Conservation (phyloP, 768 basidiomycete species). For the Trametes cingulata region DNA sequence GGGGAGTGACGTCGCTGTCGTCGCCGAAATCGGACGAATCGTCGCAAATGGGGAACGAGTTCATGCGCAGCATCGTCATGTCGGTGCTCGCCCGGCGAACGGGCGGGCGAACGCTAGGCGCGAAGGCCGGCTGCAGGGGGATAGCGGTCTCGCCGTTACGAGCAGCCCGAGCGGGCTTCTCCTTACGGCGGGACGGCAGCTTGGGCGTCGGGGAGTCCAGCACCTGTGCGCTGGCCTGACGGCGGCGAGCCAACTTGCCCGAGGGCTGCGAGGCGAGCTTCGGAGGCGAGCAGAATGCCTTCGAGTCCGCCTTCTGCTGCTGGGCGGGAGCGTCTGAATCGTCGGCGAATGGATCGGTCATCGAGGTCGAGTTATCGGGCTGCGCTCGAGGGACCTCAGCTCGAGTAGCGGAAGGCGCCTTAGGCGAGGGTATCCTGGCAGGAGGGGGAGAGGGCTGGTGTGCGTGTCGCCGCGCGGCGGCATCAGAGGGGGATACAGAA, state of each 20-base stretch:
- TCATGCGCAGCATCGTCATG: slow-evolving; percentile 24
- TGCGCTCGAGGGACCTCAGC: slow-evolving; percentile 20
- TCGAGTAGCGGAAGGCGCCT: slow-evolving; percentile 40
- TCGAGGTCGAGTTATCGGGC: slow-evolving; percentile 34
- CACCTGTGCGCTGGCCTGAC: slow-evolving; percentile 40
- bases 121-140: slow-evolving; percentile 52
- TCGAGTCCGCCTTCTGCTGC: slow-evolving; percentile 29
- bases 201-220: slow-evolving; percentile 42
- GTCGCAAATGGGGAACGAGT: slow-evolving; percentile 70
- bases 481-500: slow-evolving; percentile 44
- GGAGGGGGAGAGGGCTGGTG: slow-evolving; percentile 64
- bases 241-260: slow-evolving; percentile 61
- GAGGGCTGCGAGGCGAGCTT: slow-evolving; percentile 48
- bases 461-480: slow-evolving; percentile 48
- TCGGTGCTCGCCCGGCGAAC: slow-evolving; percentile 37
- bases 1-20: slow-evolving; percentile 43
- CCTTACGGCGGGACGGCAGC: slow-evolving; percentile 39
- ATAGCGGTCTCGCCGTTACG: slow-evolving; percentile 32
- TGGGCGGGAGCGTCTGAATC: slow-evolving; percentile 39
- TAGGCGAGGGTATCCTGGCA: slow-evolving; percentile 56
- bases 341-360: slow-evolving; percentile 49
- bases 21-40: slow-evolving; percentile 55
- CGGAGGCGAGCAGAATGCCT: slow-evolving; percentile 36
- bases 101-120: slow-evolving; percentile 36
- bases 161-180: slow-evolving; percentile 13